Evolutionary conservation across 2,329 filamentous ascomycete species (phyloP), one percentile per base, ranked within the genome.

Genomic region (Epichloe sylvatica): DNA sequence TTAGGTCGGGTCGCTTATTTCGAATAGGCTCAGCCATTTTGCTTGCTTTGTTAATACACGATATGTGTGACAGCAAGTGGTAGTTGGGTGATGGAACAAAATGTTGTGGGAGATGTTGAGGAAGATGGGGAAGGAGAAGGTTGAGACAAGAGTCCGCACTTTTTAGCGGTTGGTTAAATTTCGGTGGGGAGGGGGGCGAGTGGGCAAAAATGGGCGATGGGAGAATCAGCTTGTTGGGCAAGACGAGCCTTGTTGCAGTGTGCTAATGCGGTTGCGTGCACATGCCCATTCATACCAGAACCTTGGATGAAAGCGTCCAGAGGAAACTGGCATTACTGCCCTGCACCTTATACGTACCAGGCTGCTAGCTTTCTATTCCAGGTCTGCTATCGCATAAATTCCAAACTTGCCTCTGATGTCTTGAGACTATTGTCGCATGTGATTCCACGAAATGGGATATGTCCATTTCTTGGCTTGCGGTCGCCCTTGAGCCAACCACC

Each of bases 11-110:
- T 60, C 77, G 75, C 68, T 80, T 79, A 67, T 77, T 78, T 68
- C 76, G 77, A 64, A 81, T 81, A 55, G 77, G 77, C 65, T 81
- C 77, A 61, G 77, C 76, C 76, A 81, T 80, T 60, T 60, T 69
- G 66, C 64, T 59, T 61, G 62, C 59, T 60, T 13, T n/a, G 25
- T 38, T 21, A 21, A 47, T 41, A 19, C 47, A 21, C 19, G 35
- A 43, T 17, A 34, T 34, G 36, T 39, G 45, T 45, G 37, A 42
- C 35, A 50, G 45, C 51, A 52, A 53, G 55, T 55, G 57, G 56
- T 49, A 53, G 51, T 49, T 51, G 54, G 56, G 57, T 60, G 55
- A 59, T 60, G 60, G 59, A 57, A 54, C 53, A 56, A 55, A 55
- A 60, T 59, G 39, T 47, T 47, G 47, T 57, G 54, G 55, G 55